Conservation (phyloP, 495 filamentous ascomycete species). For the Neurospora tetraspora region DNA sequence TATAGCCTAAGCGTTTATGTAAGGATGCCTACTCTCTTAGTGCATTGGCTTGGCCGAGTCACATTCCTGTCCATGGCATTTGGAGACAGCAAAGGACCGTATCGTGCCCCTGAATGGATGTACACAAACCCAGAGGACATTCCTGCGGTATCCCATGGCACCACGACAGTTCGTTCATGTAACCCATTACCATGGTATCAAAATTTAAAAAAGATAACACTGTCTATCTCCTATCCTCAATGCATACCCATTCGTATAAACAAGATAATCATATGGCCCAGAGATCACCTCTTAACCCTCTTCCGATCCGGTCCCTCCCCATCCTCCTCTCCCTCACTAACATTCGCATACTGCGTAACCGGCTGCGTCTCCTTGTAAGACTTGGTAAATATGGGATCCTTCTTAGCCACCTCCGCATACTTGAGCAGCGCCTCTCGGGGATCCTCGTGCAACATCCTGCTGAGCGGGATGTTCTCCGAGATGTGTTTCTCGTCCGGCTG, state of each 20-base stretch:
- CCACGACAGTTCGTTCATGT: too few species aligned
- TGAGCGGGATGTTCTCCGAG: slow-evolving; percentile 75
- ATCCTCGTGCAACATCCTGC: slow-evolving; percentile 95
- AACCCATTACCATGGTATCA: not conserved
- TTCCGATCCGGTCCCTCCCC: slow-evolving; percentile 57
- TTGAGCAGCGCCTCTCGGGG: slow-evolving; percentile 87
- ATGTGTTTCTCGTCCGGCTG: slow-evolving; percentile 88
- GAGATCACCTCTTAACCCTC: slow-evolving; percentile 37
- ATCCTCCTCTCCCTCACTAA: slow-evolving; percentile 75
- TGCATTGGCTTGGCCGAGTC: not conserved
- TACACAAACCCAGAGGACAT: not conserved
- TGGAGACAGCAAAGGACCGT: not conserved
- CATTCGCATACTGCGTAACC: slow-evolving; percentile 78
- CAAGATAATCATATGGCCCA: not conserved
- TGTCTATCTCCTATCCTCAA: not conserved
- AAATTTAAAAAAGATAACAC: not conserved
- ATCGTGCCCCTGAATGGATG: not conserved
- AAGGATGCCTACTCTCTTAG: not conserved
- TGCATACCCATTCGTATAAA: not conserved
- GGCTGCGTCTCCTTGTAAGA: slow-evolving; percentile 92
- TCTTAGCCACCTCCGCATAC: slow-evolving; percentile 89
- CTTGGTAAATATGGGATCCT: slow-evolving; percentile 86
- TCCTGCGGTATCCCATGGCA: not conserved
- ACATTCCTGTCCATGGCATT: not conserved
- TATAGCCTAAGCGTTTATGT: not conserved